phyloP scores from a whole-genome alignment of 1,139 yeast genomes.

The Geotrichum candidum region DNA sequence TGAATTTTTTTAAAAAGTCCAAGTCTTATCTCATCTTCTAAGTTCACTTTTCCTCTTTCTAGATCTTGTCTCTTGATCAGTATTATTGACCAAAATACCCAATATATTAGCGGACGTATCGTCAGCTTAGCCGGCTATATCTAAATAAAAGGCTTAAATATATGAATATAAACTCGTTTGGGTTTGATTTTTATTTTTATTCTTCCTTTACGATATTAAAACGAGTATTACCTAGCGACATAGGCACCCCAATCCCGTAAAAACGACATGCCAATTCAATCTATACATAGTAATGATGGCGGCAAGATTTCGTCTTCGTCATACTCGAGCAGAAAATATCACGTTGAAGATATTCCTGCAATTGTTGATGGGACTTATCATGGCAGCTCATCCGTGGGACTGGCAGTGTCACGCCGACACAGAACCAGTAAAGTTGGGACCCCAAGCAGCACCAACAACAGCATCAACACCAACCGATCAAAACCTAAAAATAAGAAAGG shows the following conservation, averaged over 20 bases:
- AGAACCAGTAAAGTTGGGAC: neutral
- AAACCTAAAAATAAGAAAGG: neutral
- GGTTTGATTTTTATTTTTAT: neutral
- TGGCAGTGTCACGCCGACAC: neutral
- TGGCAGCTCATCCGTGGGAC: neutral
- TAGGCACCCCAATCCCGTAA: neutral
- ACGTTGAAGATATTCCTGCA: neutral
- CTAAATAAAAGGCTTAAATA: neutral
- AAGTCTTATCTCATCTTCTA: neutral
- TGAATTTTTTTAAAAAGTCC: neutral
- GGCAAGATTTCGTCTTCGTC: neutral
- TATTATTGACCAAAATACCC: neutral
- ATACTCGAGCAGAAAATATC: neutral
- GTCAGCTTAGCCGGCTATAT: neutral
- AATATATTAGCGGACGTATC: neutral
- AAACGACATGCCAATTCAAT: neutral
- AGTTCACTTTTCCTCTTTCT: neutral
- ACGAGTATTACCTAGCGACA: neutral
- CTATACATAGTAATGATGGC: neutral
- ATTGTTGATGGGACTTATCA: neutral
- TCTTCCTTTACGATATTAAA: neutral
- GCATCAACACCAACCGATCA: neutral
- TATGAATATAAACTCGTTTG: neutral
- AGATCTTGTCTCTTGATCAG: neutral
- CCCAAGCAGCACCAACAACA: neutral